phyloP scores from a whole-genome alignment of 164 flowering plant species.

The Kingdonia uniflora region DNA sequence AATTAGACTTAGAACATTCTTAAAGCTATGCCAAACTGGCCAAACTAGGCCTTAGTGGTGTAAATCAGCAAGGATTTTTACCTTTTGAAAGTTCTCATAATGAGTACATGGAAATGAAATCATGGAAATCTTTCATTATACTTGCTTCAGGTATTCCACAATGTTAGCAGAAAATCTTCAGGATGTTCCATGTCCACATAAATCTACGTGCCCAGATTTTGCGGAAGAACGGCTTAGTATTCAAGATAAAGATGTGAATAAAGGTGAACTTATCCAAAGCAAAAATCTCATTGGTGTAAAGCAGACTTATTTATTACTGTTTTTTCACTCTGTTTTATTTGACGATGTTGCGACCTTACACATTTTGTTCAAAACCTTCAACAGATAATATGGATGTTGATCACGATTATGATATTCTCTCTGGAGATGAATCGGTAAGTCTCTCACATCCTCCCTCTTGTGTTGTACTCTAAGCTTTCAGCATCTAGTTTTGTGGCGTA shows the following conservation, averaged over 20 bases:
- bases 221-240: constrained; percentile 16
- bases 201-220: constrained; percentile 18
- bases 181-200: constrained; percentile 29
- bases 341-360: constrained; percentile 6
- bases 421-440: constrained; percentile 69
- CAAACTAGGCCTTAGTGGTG: no score
- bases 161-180: constrained; percentile 97
- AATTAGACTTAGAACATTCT: no score
- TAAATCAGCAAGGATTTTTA: no score
- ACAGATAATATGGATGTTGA: constrained; percentile 41
- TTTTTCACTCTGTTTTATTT: neutral
- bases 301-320: constrained; percentile 7
- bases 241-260: constrained; percentile 20
- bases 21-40: no score
- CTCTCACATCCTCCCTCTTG: constrained; percentile 1
- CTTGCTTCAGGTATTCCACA: constrained; percentile 76
- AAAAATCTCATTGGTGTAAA: constrained; percentile 20
- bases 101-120: neutral
- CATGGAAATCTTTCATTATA: neutral
- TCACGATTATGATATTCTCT: constrained; percentile 47
- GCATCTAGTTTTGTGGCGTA: no score
- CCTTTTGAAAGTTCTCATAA: no score
- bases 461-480: no score
- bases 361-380: constrained; percentile 25
- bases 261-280: constrained; percentile 8